A percentile compares a stretch with the other conserved stretches of the same genome.
phyloP scores from a whole-genome alignment of 1,284 basidiomycete species.

The Rhodotorula sp. region DNA sequence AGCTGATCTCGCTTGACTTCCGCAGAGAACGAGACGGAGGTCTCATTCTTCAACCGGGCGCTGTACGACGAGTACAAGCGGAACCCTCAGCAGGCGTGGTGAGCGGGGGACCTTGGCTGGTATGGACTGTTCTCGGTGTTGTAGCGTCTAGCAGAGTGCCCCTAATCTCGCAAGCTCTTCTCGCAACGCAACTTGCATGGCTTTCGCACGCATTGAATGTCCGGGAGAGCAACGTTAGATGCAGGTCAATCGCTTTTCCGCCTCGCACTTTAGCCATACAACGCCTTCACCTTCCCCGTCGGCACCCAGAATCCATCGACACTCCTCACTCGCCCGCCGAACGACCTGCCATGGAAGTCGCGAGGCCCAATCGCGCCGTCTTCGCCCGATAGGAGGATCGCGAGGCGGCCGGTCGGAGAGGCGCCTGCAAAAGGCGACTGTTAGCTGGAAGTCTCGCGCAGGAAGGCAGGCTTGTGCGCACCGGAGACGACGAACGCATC shows the following conservation, averaged over 20 bases:
- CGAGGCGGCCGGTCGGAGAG: conserved; percentile 26
- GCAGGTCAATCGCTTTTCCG: too few relatives aligned
- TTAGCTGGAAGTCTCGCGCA: background rate
- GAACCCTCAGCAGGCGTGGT: conserved; percentile 61
- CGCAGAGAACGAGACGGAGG: conserved; percentile 88
- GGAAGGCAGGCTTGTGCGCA: background rate
- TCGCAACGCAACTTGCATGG: too few relatives aligned
- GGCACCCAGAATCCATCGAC: conserved; percentile 33
- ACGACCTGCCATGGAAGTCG: conserved; percentile 27
- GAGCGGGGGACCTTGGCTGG: background rate
- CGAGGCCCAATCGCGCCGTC: conserved; percentile 36
- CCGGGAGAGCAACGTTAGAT: too few relatives aligned
- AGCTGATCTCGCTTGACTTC: conserved; percentile 48
- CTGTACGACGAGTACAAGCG: conserved; percentile 74
- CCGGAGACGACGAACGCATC: conserved; percentile 39
- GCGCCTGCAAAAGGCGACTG: conserved; percentile 7
- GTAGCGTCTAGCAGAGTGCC: too few relatives aligned
- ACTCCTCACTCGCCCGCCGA: conserved; percentile 34
- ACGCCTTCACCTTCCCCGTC: conserved; percentile 4
- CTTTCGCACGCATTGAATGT: too few relatives aligned
- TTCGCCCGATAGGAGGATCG: conserved; percentile 26
- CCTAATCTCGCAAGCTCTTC: too few relatives aligned
- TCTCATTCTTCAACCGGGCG: conserved; percentile 79
- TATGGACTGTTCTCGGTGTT: too few relatives aligned
- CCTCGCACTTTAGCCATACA: conserved; percentile 6